These are phyloP conservation scores for Candida glaebosa DNA, from an alignment of 805 yeast species.

Conservation along the genomic window DNA sequence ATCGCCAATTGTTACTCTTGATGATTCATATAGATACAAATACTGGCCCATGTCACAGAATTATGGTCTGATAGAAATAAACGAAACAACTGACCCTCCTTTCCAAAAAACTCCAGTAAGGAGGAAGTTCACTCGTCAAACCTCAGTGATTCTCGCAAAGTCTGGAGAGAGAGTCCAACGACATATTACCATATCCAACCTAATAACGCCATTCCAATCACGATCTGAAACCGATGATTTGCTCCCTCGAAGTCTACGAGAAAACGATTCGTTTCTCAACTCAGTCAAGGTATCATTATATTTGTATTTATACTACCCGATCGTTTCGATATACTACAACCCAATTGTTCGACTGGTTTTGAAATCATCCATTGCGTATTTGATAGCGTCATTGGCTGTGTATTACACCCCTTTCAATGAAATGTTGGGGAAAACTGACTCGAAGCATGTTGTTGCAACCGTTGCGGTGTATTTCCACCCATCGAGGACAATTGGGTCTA, in stretches of 20 bases:
- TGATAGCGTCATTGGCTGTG: slow-evolving; percentile 70
- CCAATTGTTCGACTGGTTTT: slow-evolving; percentile 33
- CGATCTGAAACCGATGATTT: background rate
- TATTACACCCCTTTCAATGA: slow-evolving; percentile 49
- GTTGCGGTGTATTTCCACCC: slow-evolving; percentile 85
- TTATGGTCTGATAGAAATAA: background rate
- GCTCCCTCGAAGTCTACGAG: background rate
- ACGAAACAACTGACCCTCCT: background rate
- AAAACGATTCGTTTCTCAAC: background rate
- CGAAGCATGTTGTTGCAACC: slow-evolving; percentile 79
- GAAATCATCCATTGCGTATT: slow-evolving; percentile 73
- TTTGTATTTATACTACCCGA: background rate
- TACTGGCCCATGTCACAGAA: background rate
- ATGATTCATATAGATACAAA: background rate
- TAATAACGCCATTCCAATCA: background rate
- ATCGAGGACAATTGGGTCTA: slow-evolving; percentile 71
- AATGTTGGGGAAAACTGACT: slow-evolving; percentile 61
- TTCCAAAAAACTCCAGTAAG: background rate
- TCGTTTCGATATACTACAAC: slow-evolving; percentile 10
- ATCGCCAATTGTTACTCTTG: too few relatives aligned
- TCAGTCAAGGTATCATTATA: background rate
- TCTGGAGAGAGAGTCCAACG: slow-evolving; percentile 39
- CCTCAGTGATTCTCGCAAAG: slow-evolving; percentile 36
- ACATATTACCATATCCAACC: slow-evolving; percentile 20
- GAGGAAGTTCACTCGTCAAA: slow-evolving; percentile 12